Evolutionary conservation across 352 stramenopile species (phyloP), one percentile per base, ranked within the genome.

Genomic region (Phytophthora niederhauseri): DNA sequence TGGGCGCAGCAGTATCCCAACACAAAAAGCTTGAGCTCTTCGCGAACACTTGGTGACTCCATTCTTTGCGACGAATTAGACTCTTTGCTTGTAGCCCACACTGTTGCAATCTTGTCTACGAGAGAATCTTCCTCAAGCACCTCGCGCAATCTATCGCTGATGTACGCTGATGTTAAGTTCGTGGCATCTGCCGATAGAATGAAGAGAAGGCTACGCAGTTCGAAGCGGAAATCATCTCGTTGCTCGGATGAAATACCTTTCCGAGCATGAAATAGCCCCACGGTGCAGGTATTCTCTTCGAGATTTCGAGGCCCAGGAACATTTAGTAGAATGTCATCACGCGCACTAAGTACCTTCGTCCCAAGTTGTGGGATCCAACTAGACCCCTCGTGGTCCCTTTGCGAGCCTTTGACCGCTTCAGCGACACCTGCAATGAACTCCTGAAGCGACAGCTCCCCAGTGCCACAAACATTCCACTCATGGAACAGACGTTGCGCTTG

Each of bases 281-380:
- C 55, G 7, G 6, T 34, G 30, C 7, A 11, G 7, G 1, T 19
- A 19, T 6, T 8, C 0, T 45, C 14, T n/a, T 3, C 36, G 14
- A 45, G 17, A 4, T 45, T 45, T 9, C 14, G 1, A 60, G 34
- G 12, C 6, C 11, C 5, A 38, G 31, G 3, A 43, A 57, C 56
- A 0, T 2, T 20, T 9, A 19, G 55, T 24, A n/a, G 17, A 26
- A 22, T 49, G 26, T n/a, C 6, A 54, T 26, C 19, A 31, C 28
- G 46, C 2, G n/a, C 46, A n/a, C 17, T 46, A 14, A 72, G n/a
- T 9, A 72, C 6, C 57, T 38, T 63, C 11, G 19, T 41, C 8
- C 64, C 71, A 5, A 89, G 28, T 12, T 24, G 70, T 46, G 73
- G 34, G 58, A 89, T 78, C 78, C 78, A 89, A 38, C 82, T 64